These are phyloP conservation scores for Didymella exigua DNA, from an alignment of 2,329 filamentous ascomycete genomes.

Conservation along the genomic window DNA sequence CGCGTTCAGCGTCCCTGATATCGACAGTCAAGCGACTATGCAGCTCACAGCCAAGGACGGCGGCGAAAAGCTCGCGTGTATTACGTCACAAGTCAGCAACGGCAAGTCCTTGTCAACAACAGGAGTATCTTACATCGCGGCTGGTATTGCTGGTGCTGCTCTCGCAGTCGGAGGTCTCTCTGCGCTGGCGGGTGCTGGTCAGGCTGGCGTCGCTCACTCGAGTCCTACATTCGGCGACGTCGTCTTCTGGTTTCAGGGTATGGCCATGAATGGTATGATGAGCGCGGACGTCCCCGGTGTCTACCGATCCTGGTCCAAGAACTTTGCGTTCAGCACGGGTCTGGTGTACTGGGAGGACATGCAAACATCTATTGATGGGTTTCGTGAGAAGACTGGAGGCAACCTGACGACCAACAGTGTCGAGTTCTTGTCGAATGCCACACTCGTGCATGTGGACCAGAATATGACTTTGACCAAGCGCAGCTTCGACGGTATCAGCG, in stretches of 20 bases:
- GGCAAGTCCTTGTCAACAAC: constrained; percentile 79
- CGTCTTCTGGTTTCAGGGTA: constrained; percentile 87
- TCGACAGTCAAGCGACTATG: constrained; percentile 83
- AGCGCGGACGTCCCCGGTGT: constrained; percentile 86
- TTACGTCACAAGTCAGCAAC: constrained; percentile 81
- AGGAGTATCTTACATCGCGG: constrained; percentile 82
- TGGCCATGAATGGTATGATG: constrained; percentile 96
- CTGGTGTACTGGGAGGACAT: constrained; percentile 81
- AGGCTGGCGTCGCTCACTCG: constrained; percentile 61
- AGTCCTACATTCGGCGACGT: constrained; percentile 88
- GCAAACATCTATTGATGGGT: constrained; percentile 81
- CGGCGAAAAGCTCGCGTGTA: constrained; percentile 74
- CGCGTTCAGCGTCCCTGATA: constrained; percentile 88
- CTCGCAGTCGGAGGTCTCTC: constrained; percentile 74
- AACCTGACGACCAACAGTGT: constrained; percentile 84
- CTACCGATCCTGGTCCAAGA: constrained; percentile 87
- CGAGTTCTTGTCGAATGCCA: constrained; percentile 73
- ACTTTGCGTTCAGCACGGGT: constrained; percentile 91
- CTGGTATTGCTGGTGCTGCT: constrained; percentile 83
- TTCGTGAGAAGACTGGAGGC: constrained; percentile 80
- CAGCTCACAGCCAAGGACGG: constrained; percentile 69
- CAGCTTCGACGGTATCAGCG: constrained; percentile 43
- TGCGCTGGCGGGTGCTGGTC: constrained; percentile 64
- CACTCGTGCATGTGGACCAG: constrained; percentile 71
- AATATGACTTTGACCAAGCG: constrained; percentile 64